Base-by-base conservation (phyloP, 306 rosid species). In the Fragaria nilgerrensis region DNA sequence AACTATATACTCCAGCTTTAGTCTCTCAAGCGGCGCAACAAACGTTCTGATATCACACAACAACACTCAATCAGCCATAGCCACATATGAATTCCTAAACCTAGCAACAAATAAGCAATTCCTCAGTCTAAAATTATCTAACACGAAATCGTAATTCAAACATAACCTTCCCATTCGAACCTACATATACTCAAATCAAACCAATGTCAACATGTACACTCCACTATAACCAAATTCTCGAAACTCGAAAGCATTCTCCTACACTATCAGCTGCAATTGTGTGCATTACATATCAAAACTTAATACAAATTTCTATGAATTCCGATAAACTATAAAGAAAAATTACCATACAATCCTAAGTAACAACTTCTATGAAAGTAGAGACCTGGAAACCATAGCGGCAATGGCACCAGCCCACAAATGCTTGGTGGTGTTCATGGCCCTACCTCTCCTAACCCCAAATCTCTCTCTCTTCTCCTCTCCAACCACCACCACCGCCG, bases 351-450 rank as follows among this genome's bases (percentile, higher is more conserved):
- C 5, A 13, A 15, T 48, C 7, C 52, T 14, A 48, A 48, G 52
- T 48, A 14, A 48, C 6, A 48, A 3, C 6, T 15, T 48, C 5
- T 7, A 53, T 17, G 15, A 2, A 36, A 68, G 50, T 25, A 19
- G 59, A 75, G 68, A 94, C 99, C 97, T 92, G 69, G 99, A 92
- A 84, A 95, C 99, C 99, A 95, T 92, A 77, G 99, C 97, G n/a
- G 97, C 97, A 11, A 90, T 78, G 41, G 97, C 97, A 83, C 97
- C 99, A 61, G 99, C 81, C 99, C 97, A 95, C 13, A 95, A 88
- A 84, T 95, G 97, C 68, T 88, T 95, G 62, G 97, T 89, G 73
- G 96, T 85, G 86, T 92, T 95, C 86, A 95, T 79, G 71, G 96
- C 97, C 73, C 72, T 37, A 20, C 90, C 85, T 71, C 83, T 78